Evolutionary conservation across 129 eudicot species (phyloP), one percentile per base, ranked within the genome.

Genomic region (Lactuca sativa): DNA sequence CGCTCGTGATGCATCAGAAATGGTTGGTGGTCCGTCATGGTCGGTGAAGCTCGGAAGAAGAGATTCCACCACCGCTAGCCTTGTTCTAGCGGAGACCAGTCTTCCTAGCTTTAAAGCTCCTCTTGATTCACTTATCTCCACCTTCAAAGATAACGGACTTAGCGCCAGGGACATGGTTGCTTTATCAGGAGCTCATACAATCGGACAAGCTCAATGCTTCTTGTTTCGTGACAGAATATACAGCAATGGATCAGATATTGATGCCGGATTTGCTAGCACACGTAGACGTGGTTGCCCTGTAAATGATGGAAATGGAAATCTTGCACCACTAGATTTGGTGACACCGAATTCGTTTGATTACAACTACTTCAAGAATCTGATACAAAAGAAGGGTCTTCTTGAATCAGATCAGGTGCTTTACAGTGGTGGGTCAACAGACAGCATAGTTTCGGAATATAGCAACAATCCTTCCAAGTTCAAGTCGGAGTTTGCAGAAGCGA

Each of bases 331-430:
- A 0, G 93, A 86, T 75, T 55, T 76, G n/a, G 81, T 69, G 64
- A 79, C 84, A 30, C 84, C 93, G 0, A 77, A 66, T 55, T 53
- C 65, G 18, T 90, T 90, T 62, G 90, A 77, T 7, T 80, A 90
- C 40, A 77, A 70, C 25, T 90, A 90, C 55, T 90, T 63, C 71
- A 62, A 60, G 60, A 81, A 82, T 62, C 77, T 90, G 41, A 56
- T 90, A 66, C 74, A 67, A 7, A 74, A 71, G 38, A 82, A 86
- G 37, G 96, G 96, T 33, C 88, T 86, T 66, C 78, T 90, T 11
- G 93, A 90, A 52, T 82, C 96, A 0, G 96, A 90, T 52, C 96
- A 86, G 66, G 96, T 82, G 78, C 82, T 90, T n/a, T 86, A 82
- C 48, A 90, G 86, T 41, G 80, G 84, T 34, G 93, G 93, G 41